Evolutionary conservation across 352 stramenopile species (phyloP).

Genomic region (Globisporangium carolinianum): DNA sequence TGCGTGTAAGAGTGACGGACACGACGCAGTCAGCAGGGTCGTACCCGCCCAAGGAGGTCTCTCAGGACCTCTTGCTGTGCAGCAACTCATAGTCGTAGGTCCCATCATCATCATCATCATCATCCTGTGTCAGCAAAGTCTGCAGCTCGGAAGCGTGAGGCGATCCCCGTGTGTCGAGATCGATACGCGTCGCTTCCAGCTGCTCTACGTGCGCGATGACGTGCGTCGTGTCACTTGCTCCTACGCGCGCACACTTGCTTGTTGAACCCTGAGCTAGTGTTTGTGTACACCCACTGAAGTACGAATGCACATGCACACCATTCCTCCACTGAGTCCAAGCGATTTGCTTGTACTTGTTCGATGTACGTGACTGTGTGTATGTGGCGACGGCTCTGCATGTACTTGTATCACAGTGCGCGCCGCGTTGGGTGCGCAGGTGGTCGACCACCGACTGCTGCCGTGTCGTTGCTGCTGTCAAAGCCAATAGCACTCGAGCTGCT

Average conservation of each 20-base stretch:
- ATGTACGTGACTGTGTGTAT: background rate
- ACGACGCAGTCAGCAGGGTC: slow-evolving; percentile 26
- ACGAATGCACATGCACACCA: background rate
- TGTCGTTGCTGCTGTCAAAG: slow-evolving; percentile 28
- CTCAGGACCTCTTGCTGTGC: slow-evolving; percentile 80
- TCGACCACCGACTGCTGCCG: slow-evolving; percentile 11
- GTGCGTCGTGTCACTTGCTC: background rate
- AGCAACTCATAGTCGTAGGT: no score
- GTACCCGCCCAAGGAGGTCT: slow-evolving; percentile 85
- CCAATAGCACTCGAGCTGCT: background rate
- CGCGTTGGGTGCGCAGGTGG: slow-evolving; percentile 68
- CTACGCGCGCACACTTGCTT: background rate
- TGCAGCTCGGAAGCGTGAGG: slow-evolving; percentile 33
- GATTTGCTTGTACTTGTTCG: background rate
- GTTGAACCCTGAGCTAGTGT: no score
- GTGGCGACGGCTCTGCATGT: background rate
- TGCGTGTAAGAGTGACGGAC: background rate
- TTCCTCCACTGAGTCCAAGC: background rate
- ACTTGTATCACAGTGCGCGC: slow-evolving; percentile 29
- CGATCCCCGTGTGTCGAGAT: slow-evolving; percentile 19
- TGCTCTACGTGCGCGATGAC: slow-evolving; percentile 75
- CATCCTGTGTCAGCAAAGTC: slow-evolving; percentile 39
- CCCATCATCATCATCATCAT: no score
- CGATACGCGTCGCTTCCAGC: slow-evolving; percentile 32
- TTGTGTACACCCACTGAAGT: no score